Evolutionary conservation across 257 asterid genomes (phyloP).

Genomic region (Nicotiana obtusifolia): DNA sequence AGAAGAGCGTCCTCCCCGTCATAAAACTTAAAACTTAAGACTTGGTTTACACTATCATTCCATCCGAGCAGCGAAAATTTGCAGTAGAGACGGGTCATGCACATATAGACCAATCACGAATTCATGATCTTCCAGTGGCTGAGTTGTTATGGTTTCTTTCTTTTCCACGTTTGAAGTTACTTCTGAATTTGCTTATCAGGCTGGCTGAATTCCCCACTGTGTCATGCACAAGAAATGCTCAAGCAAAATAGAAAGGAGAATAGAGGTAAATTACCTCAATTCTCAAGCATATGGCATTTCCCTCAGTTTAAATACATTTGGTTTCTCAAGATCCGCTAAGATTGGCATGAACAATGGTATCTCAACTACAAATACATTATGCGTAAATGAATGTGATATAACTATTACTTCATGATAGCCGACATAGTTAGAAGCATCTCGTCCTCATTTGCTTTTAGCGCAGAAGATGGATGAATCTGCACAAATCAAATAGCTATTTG

Average conservation of each 20-base stretch:
- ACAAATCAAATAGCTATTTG: neutral
- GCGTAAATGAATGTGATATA: conserved; percentile 69
- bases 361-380: conserved; percentile 75
- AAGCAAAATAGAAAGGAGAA: too few species aligned
- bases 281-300: too few species aligned
- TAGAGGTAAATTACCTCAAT: too few species aligned
- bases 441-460: conserved; percentile 60
- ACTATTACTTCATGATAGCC: conserved; percentile 67
- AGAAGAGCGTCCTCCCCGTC: neutral
- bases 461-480: conserved; percentile 81
- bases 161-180: too few species aligned
- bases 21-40: neutral
- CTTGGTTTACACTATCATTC: neutral
- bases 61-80: neutral
- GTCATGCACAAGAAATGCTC: too few species aligned
- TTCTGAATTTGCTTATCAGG: conserved; percentile 21
- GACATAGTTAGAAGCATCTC: conserved; percentile 69
- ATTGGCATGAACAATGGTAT: conserved; percentile 65
- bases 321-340: conserved; percentile 13
- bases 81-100: neutral
- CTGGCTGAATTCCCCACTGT: conserved; percentile 44
- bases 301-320: conserved; percentile 60
- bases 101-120: neutral
- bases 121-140: too few species aligned
- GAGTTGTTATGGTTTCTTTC: too few species aligned